Evolutionary conservation across 805 yeast genomes (phyloP), one percentile per base, ranked within the genome.

Genomic region (Zygotorulaspora sp.): DNA sequence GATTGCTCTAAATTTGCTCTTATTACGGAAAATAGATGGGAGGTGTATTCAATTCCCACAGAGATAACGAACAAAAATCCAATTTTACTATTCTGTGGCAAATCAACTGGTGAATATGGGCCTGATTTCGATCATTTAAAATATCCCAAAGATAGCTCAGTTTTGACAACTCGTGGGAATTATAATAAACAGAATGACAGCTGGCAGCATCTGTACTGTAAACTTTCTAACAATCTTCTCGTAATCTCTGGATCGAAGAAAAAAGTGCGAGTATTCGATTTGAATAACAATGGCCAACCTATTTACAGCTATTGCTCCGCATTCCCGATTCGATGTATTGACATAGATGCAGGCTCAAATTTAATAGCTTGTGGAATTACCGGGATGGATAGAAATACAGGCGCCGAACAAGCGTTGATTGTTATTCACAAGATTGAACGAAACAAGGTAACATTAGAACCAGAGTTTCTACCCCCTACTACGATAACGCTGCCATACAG

Each of bases 401-500:
- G 80, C 3, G 71, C 78, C 19, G 89, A 82, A 52, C 90, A 83
- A 53, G 88, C 95, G 2, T 73, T 86, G 49, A 72, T 87, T 4
- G 75, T 80, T 3, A 62, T 86, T 30, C 81, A 81, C 43, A 67
- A 43, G 66, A 49, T 52, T 48, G 47, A 40, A 30, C 38, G 44
- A 14, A 51, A 52, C 19, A 44, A 45, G 21, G 38, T 44, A 21
- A 45, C 52, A 4, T 37, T 41, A 13, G 48, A 43, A 31, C 46
- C 46, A 7, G 50, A 47, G 19, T 52, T 55, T 25, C 76, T 72
- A 3, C 76, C 74, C 28, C 82, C 86, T 2, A 71, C 81, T 7
- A 77, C 88, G 2, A 77, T 88, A 21, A 81, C 94, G 0, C 70
- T 85, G 35, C 96, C 97, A 0, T 87, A 86, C 58, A 64, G 85